phyloP scores from a whole-genome alignment of 169 alveolate genomes.

The Plasmodium knowlesi region DNA sequence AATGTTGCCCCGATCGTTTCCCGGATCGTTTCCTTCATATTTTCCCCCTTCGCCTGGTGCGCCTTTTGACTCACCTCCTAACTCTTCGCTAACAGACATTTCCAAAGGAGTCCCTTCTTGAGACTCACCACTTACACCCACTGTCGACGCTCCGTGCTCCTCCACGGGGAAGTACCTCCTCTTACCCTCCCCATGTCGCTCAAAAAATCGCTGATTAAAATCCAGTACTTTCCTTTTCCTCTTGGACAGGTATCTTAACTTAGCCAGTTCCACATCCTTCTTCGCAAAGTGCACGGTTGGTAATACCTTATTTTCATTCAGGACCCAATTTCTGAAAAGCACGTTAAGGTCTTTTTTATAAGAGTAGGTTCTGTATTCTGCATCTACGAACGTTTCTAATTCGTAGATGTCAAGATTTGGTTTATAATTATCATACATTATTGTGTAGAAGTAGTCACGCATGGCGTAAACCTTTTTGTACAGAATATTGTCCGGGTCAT shows the following conservation, averaged over 20 bases:
- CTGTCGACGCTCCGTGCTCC: not conserved
- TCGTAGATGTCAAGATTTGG: slow-evolving; percentile 68
- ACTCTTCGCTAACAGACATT: not conserved
- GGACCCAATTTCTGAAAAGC: slow-evolving; percentile 64
- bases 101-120: not conserved
- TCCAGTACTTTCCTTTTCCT: slow-evolving; percentile 55
- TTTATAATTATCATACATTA: slow-evolving; percentile 62
- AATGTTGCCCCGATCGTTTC: not conserved
- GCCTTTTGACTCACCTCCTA: not conserved
- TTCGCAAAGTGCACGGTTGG: slow-evolving; percentile 69
- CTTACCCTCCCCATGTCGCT: slow-evolving; percentile 25
- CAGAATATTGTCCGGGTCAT: slow-evolving; percentile 46
- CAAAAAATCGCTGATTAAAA: slow-evolving; percentile 18
- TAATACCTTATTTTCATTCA: slow-evolving; percentile 49
- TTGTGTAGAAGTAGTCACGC: slow-evolving; percentile 70
- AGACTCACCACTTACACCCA: not conserved
- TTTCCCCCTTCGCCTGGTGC: not conserved
- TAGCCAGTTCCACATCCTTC: slow-evolving; percentile 72
- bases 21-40: not conserved
- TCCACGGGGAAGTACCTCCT: not conserved
- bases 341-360: slow-evolving; percentile 54
- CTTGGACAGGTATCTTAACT: slow-evolving; percentile 44
- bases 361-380: slow-evolving; percentile 63
- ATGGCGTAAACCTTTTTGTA: slow-evolving; percentile 74
- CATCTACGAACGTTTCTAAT: slow-evolving; percentile 72